These are phyloP conservation scores for Sporopachydermia cereana DNA, from an alignment of 1,139 yeast species.

Conservation along the genomic window DNA sequence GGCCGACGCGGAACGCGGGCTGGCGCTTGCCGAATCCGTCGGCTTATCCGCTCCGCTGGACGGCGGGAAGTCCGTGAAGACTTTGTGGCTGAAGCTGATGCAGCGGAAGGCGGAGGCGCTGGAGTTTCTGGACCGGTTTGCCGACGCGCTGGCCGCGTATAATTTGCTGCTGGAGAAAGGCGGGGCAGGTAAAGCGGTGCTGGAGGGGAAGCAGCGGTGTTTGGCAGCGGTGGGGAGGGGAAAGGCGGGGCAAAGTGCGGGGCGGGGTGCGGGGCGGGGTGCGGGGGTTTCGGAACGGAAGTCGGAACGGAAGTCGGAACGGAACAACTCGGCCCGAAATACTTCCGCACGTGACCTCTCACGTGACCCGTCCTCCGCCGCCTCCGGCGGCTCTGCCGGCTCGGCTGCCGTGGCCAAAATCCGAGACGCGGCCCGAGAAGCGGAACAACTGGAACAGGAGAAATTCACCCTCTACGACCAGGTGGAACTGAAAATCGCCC, in stretches of 20 bases:
- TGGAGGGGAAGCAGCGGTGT: conserved; percentile 82
- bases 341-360: not conserved
- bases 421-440: conserved; percentile 35
- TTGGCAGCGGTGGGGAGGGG: conserved; percentile 29
- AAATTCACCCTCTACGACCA: conserved; percentile 47
- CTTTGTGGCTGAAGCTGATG: conserved; percentile 63
- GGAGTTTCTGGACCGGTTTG: conserved; percentile 64
- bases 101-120: conserved; percentile 70
- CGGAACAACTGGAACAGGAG: conserved; percentile 42
- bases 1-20: conserved; percentile 42
- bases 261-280: not conserved
- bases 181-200: conserved; percentile 44
- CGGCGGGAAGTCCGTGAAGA: conserved; percentile 47
- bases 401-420: conserved; percentile 35
- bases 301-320: not conserved
- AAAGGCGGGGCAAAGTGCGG: not conserved
- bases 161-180: conserved; percentile 55
- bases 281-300: not conserved
- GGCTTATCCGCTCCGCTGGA: conserved; percentile 30
- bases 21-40: conserved; percentile 39
- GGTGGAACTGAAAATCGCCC: conserved; percentile 40
- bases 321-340: no score
- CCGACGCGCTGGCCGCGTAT: conserved; percentile 52
- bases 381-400: not conserved
- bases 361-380: not conserved